Evolutionary conservation across 305 asterid species (phyloP).

Genomic region (Plantago coronopus): DNA sequence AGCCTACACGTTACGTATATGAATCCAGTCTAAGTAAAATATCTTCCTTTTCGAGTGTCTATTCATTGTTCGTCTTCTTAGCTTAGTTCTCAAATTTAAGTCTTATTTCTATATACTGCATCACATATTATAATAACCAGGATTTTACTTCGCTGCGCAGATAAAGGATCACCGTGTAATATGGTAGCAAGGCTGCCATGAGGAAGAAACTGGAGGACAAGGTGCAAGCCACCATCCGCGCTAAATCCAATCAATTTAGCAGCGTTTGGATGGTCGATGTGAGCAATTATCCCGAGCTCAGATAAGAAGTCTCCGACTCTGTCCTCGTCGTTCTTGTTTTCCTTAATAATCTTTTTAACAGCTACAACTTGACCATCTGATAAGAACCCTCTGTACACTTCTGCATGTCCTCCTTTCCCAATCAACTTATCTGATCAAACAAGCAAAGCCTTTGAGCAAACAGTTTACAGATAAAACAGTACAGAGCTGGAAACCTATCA

Average conservation of each 20-base stretch:
- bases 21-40: no score
- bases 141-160: background rate
- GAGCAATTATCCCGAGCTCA: constrained; percentile 94
- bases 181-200: constrained; percentile 78
- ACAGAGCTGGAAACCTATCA: background rate
- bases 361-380: constrained; percentile 81
- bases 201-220: constrained; percentile 72
- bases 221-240: constrained; percentile 70
- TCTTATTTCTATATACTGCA: no score
- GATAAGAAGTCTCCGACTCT: constrained; percentile 80
- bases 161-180: constrained; percentile 54
- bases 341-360: constrained; percentile 72
- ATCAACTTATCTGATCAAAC: constrained; percentile 60
- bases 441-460: constrained; percentile 20
- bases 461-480: constrained; percentile 20
- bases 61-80: no score
- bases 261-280: constrained; percentile 82
- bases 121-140: background rate
- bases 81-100: no score
- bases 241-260: constrained; percentile 85
- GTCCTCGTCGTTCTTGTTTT: constrained; percentile 65
- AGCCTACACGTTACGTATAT: no score
- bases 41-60: no score
- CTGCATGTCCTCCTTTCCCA: constrained; percentile 98
- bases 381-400: constrained; percentile 80